phyloP scores from a whole-genome alignment of 2,329 filamentous ascomycete genomes.

The Hirsutella thompsonii region DNA sequence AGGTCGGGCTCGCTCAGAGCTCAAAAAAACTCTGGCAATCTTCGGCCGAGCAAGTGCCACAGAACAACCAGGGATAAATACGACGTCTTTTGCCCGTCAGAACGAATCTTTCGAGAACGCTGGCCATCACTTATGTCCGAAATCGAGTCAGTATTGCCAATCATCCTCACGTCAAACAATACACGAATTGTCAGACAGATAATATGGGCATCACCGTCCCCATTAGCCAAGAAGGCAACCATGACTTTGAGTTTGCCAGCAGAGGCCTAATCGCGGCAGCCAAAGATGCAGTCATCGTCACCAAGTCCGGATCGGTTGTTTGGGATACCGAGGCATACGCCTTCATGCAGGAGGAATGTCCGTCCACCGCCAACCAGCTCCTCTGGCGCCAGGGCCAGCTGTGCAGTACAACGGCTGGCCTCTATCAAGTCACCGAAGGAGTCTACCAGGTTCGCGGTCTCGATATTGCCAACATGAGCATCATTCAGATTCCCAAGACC shows the following conservation, averaged over 20 bases:
- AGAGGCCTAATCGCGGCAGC: constrained; percentile 7
- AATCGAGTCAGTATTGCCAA: no score
- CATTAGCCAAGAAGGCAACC: neutral
- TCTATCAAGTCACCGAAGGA: constrained; percentile 19
- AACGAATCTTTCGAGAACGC: no score
- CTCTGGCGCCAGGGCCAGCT: constrained; percentile 9
- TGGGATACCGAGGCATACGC: constrained; percentile 15
- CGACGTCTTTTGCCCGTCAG: no score
- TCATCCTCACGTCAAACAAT: no score
- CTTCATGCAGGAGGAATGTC: constrained; percentile 5
- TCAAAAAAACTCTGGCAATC: no score
- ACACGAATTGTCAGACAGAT: no score
- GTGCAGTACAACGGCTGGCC: constrained; percentile 11
- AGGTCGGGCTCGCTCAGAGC: no score
- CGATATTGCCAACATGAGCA: constrained; percentile 26
- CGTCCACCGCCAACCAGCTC: constrained; percentile 4
- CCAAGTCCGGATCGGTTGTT: constrained; percentile 4
- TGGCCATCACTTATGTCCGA: no score
- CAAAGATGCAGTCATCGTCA: constrained; percentile 4
- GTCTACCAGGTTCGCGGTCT: constrained; percentile 27
- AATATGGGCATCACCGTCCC: neutral
- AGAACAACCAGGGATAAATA: no score
- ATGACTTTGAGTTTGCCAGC: constrained; percentile 8
- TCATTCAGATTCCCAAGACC: constrained; percentile 18
- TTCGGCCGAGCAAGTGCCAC: no score